A percentile compares a stretch with the other conserved stretches of the same genome.
These are phyloP conservation scores for Ochetophila trinervis DNA, from an alignment of 306 rosid species.

Conservation along the genomic window DNA sequence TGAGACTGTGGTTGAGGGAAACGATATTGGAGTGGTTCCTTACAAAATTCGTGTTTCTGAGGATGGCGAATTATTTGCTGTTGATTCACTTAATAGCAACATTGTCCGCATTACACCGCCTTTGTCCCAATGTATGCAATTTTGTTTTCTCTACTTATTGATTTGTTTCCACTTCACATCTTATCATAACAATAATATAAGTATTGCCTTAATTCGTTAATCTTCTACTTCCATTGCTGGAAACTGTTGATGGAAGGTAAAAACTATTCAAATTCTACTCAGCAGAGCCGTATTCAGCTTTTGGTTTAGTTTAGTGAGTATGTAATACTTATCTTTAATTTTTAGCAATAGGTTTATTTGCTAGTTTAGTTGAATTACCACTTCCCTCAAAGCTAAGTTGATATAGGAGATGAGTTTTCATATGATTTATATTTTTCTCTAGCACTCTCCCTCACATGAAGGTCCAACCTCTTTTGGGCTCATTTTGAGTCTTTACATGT, in stretches of 20 bases:
- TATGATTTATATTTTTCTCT: too few relatives aligned
- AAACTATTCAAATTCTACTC: background rate
- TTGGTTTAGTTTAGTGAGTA: background rate
- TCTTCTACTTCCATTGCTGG: too few relatives aligned
- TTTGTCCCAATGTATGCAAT: conserved; percentile 70
- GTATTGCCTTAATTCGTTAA: too few relatives aligned
- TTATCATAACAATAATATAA: too few relatives aligned
- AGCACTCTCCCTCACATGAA: too few relatives aligned
- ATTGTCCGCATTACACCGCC: conserved; percentile 86
- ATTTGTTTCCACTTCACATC: too few relatives aligned
- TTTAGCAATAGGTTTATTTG: background rate
- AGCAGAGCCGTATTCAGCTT: background rate
- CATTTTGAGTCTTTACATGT: too few relatives aligned
- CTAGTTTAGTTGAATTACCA: too few relatives aligned
- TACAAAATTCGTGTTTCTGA: conserved; percentile 72
- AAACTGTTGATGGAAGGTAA: background rate
- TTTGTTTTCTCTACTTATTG: background rate
- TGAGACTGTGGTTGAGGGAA: conserved; percentile 90
- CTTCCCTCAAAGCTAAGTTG: too few relatives aligned
- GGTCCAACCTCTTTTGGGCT: too few relatives aligned
- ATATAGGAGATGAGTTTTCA: too few relatives aligned
- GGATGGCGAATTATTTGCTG: conserved; percentile 87
- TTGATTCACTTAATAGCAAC: conserved; percentile 83
- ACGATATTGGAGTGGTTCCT: conserved; percentile 80
- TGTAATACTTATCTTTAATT: background rate